Base-by-base conservation (phyloP, 257 asterid genomes). In the Lithospermum erythrorhizon region DNA sequence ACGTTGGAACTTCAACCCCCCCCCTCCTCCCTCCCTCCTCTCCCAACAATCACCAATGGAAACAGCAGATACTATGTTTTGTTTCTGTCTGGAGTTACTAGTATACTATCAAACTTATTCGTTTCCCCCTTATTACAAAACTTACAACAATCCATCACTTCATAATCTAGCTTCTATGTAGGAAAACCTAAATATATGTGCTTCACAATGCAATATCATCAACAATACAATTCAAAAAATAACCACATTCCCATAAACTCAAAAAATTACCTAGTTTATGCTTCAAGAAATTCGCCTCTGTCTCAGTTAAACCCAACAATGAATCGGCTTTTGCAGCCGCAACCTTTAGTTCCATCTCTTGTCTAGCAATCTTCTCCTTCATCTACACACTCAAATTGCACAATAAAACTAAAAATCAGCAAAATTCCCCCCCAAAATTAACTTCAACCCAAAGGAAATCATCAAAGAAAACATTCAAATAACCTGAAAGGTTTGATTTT, bases 261-360 rank as follows among this genome's bases (percentile, higher is more conserved):
- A 23, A 32, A 20, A 61, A 75, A 83, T 57, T 66, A 91, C 96
- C 98, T 68, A 72, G 69, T 75, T 80, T 84, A 37, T 70, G 75
- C 78, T 79, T 80, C 74, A 64, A 84, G 47, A 77, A 51, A 41
- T 62, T 57, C 53, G 86, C 82, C 56, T 86, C 95, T 60, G 80
- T 79, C 27, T 75, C 78, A 77, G 81, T 84, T 73, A 78, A 68
- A 52, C 90, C 89, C 66, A 81, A 63, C 62, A 75, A 1, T 21
- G 75, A 45, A 53, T 84, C 84, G 21, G 76, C 64, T 73, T 81
- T 84, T 59, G 70, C 58, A 27, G 77, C 75, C 68, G 74, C 79
- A 53, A 78, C 78, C 37, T 60, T 72, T 11, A 55, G 73, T 65
- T 75, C 89, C 85, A 81, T 61, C 67, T 81, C 82, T 85, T 84